phyloP scores from a whole-genome alignment of 1,139 yeast species.

The Saccharomycopsis hybrid region DNA sequence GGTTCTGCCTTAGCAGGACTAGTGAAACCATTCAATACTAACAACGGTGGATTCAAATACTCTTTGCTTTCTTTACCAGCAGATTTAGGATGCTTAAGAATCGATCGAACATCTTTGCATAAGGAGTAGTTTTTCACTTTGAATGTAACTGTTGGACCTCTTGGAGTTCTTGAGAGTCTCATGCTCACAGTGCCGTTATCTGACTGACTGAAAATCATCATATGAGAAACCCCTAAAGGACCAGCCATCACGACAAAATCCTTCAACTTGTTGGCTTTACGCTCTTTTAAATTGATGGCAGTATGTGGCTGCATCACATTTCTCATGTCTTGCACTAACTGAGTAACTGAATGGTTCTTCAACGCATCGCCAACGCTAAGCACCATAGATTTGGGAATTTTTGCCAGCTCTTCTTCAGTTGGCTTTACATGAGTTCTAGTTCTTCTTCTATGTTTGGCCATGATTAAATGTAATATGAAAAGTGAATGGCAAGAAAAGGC shows the following conservation, averaged over 20 bases:
- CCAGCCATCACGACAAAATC: constrained; percentile 97
- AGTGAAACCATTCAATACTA: constrained; percentile 85
- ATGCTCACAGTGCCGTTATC: constrained; percentile 74
- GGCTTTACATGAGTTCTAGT: constrained; percentile 78
- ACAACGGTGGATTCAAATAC: constrained; percentile 72
- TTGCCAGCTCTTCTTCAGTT: constrained; percentile 60
- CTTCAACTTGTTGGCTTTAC: constrained; percentile 78
- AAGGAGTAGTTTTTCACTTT: constrained; percentile 70
- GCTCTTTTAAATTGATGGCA: constrained; percentile 78
- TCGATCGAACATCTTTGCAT: constrained; percentile 70
- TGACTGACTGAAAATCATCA: constrained; percentile 80
- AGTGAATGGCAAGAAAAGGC: background rate
- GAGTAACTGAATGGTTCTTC: constrained; percentile 74
- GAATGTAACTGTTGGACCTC: constrained; percentile 92
- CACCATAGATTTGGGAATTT: constrained; percentile 90
- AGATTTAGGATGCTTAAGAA: constrained; percentile 65
- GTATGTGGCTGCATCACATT: constrained; percentile 95
- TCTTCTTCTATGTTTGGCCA: constrained; percentile 34
- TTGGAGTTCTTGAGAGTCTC: constrained; percentile 80
- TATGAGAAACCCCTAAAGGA: constrained; percentile 86
- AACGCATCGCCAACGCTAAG: constrained; percentile 76
- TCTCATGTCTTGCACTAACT: constrained; percentile 82
- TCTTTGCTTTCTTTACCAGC: constrained; percentile 58
- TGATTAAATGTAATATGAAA: background rate
- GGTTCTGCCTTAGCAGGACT: constrained; percentile 48